phyloP scores from a whole-genome alignment of 2,329 filamentous ascomycete species.

The Sporothrix humicola region DNA sequence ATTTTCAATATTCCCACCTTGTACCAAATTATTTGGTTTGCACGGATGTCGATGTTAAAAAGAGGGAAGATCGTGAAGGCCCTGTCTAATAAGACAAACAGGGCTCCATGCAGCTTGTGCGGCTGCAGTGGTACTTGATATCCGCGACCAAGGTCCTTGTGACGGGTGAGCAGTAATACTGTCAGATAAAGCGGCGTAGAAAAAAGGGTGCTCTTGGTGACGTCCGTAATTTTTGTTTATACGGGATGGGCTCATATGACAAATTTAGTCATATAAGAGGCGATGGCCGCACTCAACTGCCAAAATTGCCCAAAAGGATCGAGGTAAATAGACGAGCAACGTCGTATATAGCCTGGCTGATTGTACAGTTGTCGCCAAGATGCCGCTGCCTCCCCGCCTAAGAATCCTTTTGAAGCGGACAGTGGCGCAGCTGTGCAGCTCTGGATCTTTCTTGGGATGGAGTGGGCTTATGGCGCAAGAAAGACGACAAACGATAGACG shows the following conservation, averaged over 20 bases:
- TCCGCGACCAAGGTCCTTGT: neutral
- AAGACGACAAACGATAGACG: neutral
- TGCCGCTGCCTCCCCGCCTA: neutral
- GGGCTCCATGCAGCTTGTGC: neutral
- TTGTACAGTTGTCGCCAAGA: neutral
- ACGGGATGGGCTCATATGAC: neutral
- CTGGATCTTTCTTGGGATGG: conserved; percentile 18
- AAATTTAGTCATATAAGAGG: neutral
- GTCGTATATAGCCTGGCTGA: neutral
- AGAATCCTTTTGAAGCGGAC: neutral
- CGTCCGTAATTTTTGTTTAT: neutral
- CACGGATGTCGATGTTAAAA: too few relatives aligned
- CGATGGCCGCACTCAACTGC: too few relatives aligned
- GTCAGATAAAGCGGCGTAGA: neutral
- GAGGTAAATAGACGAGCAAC: neutral
- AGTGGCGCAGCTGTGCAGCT: conserved; percentile 23
- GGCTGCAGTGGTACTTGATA: neutral
- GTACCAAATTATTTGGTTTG: neutral
- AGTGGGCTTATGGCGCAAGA: neutral
- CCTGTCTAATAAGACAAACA: neutral
- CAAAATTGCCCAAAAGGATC: neutral
- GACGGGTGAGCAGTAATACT: neutral
- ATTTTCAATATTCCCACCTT: neutral
- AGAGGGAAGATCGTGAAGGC: neutral
- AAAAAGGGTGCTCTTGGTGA: neutral